Conservation (phyloP, 2,329 filamentous ascomycete genomes). For the Scedosporium minutisporum region DNA sequence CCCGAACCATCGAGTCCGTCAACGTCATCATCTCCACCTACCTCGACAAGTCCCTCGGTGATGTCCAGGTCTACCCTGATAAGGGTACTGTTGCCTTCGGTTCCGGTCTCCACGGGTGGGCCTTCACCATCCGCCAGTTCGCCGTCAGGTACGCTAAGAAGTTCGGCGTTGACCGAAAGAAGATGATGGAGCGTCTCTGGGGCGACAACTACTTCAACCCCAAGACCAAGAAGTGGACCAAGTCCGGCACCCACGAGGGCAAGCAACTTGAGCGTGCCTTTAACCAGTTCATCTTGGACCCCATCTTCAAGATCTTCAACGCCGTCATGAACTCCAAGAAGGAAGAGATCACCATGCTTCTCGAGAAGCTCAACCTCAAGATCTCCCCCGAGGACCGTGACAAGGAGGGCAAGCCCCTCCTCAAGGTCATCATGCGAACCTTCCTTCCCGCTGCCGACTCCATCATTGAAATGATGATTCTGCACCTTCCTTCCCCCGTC, state of each 20-base stretch:
- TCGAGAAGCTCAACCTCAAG: conserved; percentile 94
- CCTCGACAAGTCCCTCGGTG: conserved; percentile 91
- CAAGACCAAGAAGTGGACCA: conserved; percentile 99
- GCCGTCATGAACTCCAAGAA: conserved; percentile 98
- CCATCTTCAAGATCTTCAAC: conserved; percentile 98
- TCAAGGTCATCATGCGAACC: conserved; percentile 97
- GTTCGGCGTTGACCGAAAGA: conserved; percentile 98
- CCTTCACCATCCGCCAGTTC: conserved; percentile 98
- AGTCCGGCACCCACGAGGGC: conserved; percentile 70
- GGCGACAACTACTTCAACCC: conserved; percentile 99
- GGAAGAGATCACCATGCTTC: conserved; percentile 73
- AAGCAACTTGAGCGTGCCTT: conserved; percentile 94
- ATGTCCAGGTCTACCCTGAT: conserved; percentile 97
- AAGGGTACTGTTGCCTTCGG: conserved; percentile 97
- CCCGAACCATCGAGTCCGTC: conserved; percentile 97
- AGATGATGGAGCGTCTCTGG: conserved; percentile 99
- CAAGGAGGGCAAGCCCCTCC: conserved; percentile 92
- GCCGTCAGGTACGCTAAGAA: conserved; percentile 96
- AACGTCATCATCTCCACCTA: conserved; percentile 99
- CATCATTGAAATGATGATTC: conserved; percentile 99
- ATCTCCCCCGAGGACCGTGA: conserved; percentile 77
- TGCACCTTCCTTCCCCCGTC: conserved; percentile 92
- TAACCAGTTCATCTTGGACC: conserved; percentile 99
- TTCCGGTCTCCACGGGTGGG: conserved; percentile 99
- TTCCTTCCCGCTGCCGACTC: conserved; percentile 98